A percentile compares a stretch with the other conserved stretches of the same genome.
Conservation (phyloP, 2,329 filamentous ascomycete genomes). For the Aspergillus versicolor region DNA sequence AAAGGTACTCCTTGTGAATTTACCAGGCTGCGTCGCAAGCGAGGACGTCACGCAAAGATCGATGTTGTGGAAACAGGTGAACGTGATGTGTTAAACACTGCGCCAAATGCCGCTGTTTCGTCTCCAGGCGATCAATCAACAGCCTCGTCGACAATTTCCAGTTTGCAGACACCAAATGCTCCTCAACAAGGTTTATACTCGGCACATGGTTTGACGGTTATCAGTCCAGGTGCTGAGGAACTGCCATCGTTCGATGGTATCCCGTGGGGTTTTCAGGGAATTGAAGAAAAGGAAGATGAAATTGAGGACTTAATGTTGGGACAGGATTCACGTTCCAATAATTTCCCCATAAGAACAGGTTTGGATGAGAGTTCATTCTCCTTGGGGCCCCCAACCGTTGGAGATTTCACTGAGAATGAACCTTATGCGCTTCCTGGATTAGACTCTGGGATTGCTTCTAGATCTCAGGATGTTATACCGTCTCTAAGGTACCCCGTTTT, state of each 20-base stretch:
- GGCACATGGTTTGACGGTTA: neutral
- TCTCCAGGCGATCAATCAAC: neutral
- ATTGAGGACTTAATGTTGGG: slow-evolving; percentile 29
- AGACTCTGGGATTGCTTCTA: slow-evolving; percentile 43
- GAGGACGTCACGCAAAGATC: slow-evolving; percentile 67
- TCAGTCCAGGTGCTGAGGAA: slow-evolving; percentile 26
- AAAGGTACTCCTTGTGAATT: slow-evolving; percentile 71
- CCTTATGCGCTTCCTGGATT: slow-evolving; percentile 54
- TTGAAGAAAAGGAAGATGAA: slow-evolving; percentile 18
- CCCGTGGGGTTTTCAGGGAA: slow-evolving; percentile 17
- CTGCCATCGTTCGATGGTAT: slow-evolving; percentile 21
- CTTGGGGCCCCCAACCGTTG: slow-evolving; percentile 28
- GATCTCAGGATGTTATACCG: slow-evolving; percentile 39
- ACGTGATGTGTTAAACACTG: neutral
- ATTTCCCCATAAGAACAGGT: slow-evolving; percentile 22
- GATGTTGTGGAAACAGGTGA: neutral
- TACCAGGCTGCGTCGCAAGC: slow-evolving; percentile 86
- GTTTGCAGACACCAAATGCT: slow-evolving; percentile 20
- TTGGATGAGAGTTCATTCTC: slow-evolving; percentile 27
- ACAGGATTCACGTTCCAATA: slow-evolving; percentile 29
- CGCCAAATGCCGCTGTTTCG: neutral
- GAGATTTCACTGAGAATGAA: slow-evolving; percentile 22
- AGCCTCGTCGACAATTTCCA: slow-evolving; percentile 22
- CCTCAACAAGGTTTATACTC: neutral
- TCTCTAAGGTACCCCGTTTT: slow-evolving; percentile 76